Evolutionary conservation across 2,329 filamentous ascomycete genomes (phyloP).

Genomic region (Thyridium curvatum): DNA sequence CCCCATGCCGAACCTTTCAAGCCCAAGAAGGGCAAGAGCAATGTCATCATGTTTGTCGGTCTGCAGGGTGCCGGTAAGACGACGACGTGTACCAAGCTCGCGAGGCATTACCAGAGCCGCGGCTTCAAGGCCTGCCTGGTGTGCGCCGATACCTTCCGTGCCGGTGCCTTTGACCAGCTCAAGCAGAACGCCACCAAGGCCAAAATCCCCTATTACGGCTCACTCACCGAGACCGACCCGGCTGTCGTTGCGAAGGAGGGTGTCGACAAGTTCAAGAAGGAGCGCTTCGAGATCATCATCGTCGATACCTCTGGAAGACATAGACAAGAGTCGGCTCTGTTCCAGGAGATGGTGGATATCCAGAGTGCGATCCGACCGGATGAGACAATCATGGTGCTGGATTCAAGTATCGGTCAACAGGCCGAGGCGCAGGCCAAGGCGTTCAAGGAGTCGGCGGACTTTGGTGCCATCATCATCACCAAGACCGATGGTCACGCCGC

Average conservation of each 20-base stretch:
- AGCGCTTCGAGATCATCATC: slow-evolving; percentile 96
- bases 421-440: slow-evolving; percentile 91
- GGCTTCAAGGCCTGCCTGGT: slow-evolving; percentile 92
- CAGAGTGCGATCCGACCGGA: slow-evolving; percentile 85
- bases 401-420: slow-evolving; percentile 93
- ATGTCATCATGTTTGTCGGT: slow-evolving; percentile 99
- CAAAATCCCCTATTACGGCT: slow-evolving; percentile 98
- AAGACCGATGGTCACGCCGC: slow-evolving; percentile 96
- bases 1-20: slow-evolving; percentile 94
- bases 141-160: slow-evolving; percentile 97
- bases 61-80: slow-evolving; percentile 97
- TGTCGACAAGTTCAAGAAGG: slow-evolving; percentile 98
- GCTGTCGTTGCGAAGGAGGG: slow-evolving; percentile 90
- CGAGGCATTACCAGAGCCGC: slow-evolving; percentile 86
- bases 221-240: slow-evolving; percentile 91
- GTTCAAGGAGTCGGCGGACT: slow-evolving; percentile 96
- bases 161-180: slow-evolving; percentile 94
- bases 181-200: slow-evolving; percentile 99
- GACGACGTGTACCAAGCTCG: slow-evolving; percentile 95
- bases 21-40: slow-evolving; percentile 90
- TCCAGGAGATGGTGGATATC: slow-evolving; percentile 97
- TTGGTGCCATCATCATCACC: slow-evolving; percentile 97
- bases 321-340: slow-evolving; percentile 88
- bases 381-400: slow-evolving; percentile 97
- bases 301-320: slow-evolving; percentile 96